Conservation (phyloP, 768 basidiomycete species). For the Psilocybe tampanensis region DNA sequence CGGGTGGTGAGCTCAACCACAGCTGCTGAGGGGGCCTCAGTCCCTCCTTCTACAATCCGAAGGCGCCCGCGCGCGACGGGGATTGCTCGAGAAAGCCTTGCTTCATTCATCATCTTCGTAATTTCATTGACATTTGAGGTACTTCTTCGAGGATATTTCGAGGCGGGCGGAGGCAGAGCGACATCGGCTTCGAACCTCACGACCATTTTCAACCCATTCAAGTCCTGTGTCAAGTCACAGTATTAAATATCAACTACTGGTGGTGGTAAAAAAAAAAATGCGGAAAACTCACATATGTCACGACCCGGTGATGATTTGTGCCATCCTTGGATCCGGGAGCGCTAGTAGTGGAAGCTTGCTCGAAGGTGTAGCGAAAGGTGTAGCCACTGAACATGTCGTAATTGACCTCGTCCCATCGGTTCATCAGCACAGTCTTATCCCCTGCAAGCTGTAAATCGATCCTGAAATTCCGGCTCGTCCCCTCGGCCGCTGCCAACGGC, state of each 20-base stretch:
- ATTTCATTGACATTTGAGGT: conserved; percentile 37
- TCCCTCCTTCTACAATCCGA: conserved; percentile 32
- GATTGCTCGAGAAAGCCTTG: conserved; percentile 30
- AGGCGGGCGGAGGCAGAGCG: conserved; percentile 31
- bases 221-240: conserved; percentile 43
- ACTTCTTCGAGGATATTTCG: conserved; percentile 25
- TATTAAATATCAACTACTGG: neutral
- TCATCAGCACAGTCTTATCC: conserved; percentile 59
- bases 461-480: conserved; percentile 52
- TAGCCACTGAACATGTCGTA: conserved; percentile 37
- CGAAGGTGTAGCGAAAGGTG: conserved; percentile 64
- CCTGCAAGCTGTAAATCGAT: conserved; percentile 72
- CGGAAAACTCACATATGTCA: conserved; percentile 54
- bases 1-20: conserved; percentile 51
- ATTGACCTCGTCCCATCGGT: conserved; percentile 53
- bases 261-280: neutral
- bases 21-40: conserved; percentile 40
- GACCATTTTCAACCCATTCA: conserved; percentile 58
- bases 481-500: no score
- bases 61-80: no score
- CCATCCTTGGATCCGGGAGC: conserved; percentile 50
- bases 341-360: conserved; percentile 50
- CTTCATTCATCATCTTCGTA: conserved; percentile 30
- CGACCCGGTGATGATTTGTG: conserved; percentile 62
- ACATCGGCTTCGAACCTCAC: conserved; percentile 63